Evolutionary conservation across 768 basidiomycete genomes (phyloP).

Genomic region (Serendipita sp.): DNA sequence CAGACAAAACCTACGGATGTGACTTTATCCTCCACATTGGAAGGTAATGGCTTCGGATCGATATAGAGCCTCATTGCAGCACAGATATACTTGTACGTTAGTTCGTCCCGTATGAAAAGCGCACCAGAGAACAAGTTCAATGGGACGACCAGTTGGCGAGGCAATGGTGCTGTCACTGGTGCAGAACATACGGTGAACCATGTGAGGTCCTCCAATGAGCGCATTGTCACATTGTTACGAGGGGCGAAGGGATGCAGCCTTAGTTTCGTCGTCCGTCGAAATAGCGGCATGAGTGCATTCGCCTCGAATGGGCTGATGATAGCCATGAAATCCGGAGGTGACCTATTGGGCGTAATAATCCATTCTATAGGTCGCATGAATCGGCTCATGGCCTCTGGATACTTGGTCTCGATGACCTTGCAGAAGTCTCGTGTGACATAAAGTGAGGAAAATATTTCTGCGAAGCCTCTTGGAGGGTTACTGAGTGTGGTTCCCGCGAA

Average conservation of each 20-base stretch:
- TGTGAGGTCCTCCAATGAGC: conserved; percentile 22
- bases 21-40: not conserved
- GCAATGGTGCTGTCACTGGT: conserved; percentile 5
- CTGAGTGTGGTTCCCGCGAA: conserved; percentile 15
- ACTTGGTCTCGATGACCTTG: conserved; percentile 14
- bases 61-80: conserved; percentile 21
- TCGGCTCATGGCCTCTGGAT: conserved; percentile 17
- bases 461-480: conserved; percentile 10
- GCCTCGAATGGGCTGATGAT: conserved; percentile 28
- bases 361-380: conserved; percentile 27
- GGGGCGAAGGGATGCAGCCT: conserved; percentile 31
- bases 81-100: conserved; percentile 22
- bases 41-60: not conserved
- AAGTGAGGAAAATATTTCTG: conserved; percentile 15
- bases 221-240: conserved; percentile 20
- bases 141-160: conserved; percentile 10
- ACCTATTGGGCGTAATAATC: conserved; percentile 20
- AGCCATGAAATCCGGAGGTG: conserved; percentile 17
- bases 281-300: conserved; percentile 23
- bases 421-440: conserved; percentile 24
- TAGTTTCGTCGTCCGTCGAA: conserved; percentile 20
- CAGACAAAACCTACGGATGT: not conserved
- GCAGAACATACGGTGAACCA: conserved; percentile 18
- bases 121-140: conserved; percentile 32
- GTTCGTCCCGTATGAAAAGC: conserved; percentile 22